A percentile compares a stretch with the other conserved stretches of the same genome.
phyloP scores from a whole-genome alignment of 139 green algal genomes.

The Chlorella ohadii region DNA sequence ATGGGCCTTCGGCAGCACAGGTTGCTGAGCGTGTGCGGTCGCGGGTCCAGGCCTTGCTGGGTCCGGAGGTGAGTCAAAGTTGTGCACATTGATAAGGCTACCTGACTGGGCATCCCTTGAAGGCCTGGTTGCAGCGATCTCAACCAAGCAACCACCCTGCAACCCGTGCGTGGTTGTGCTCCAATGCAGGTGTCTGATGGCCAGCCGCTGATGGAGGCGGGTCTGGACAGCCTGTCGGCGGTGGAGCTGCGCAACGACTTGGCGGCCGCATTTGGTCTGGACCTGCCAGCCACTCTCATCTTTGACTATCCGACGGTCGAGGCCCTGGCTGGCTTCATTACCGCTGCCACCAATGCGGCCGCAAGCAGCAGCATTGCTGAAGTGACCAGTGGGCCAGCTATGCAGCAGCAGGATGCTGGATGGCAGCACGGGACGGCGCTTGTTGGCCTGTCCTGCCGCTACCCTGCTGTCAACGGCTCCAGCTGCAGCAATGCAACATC shows the following conservation, averaged over 20 bases:
- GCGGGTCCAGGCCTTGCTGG: neutral
- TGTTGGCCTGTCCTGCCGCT: neutral
- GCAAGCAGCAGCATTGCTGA: too few species aligned
- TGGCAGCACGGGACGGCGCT: neutral
- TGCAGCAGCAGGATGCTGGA: neutral
- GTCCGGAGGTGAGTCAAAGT: neutral
- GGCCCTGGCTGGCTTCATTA: slow-evolving; percentile 6
- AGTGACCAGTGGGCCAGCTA: neutral
- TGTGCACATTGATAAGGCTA: too few species aligned
- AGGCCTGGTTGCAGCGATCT: too few species aligned
- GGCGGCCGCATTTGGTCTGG: slow-evolving; percentile 44
- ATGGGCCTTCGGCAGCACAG: too few species aligned
- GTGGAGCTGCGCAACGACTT: slow-evolving; percentile 81
- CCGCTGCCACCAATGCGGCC: too few species aligned
- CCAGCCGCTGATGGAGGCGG: slow-evolving; percentile 55
- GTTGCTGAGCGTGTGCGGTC: neutral
- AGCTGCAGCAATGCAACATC: too few species aligned
- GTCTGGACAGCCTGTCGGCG: slow-evolving; percentile 74
- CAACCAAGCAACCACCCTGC: too few species aligned
- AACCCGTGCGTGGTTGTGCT: neutral
- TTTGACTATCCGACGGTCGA: slow-evolving; percentile 72
- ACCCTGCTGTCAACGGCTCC: neutral
- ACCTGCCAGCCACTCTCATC: slow-evolving; percentile 63
- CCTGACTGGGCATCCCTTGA: too few species aligned
- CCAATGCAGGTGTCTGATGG: neutral